A percentile compares a stretch with the other conserved stretches of the same genome.
These are phyloP conservation scores for Arthrobotrys pseudoclavata DNA, from an alignment of 2,329 filamentous ascomycete species.

Conservation along the genomic window DNA sequence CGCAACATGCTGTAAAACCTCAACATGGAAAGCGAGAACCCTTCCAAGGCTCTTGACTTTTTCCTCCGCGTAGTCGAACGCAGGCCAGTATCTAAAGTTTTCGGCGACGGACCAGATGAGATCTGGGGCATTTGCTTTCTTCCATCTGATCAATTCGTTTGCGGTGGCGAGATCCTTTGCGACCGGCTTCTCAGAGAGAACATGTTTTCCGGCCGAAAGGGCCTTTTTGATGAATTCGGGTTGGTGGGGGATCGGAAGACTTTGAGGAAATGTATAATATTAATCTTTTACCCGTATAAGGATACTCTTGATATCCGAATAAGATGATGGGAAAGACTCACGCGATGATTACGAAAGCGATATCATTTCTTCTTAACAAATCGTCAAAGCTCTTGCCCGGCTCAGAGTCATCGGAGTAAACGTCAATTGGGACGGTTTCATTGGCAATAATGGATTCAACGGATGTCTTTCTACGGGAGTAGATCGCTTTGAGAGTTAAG, in stretches of 20 bases:
- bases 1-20: conserved; percentile 68
- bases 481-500: conserved; percentile 74
- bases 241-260: conserved; percentile 75
- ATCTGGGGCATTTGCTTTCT: conserved; percentile 64
- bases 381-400: conserved; percentile 69
- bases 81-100: conserved; percentile 77
- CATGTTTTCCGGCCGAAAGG: conserved; percentile 77
- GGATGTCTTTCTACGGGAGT: conserved; percentile 74
- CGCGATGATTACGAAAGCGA: conserved; percentile 72
- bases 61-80: conserved; percentile 70
- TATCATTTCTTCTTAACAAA: conserved; percentile 71
- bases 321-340: conserved; percentile 61
- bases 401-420: conserved; percentile 73
- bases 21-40: conserved; percentile 71
- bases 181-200: conserved; percentile 78
- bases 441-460: conserved; percentile 68
- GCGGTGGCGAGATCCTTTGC: conserved; percentile 73
- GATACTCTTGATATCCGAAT: no score
- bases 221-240: conserved; percentile 73
- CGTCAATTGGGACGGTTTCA: conserved; percentile 66
- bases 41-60: conserved; percentile 71
- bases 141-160: conserved; percentile 69
- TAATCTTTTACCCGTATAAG: not conserved
- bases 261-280: conserved; percentile 65
- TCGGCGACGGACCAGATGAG: conserved; percentile 75